Base-by-base conservation (phyloP, 1,139 yeast species). In the Petasospora rhodanensis region DNA sequence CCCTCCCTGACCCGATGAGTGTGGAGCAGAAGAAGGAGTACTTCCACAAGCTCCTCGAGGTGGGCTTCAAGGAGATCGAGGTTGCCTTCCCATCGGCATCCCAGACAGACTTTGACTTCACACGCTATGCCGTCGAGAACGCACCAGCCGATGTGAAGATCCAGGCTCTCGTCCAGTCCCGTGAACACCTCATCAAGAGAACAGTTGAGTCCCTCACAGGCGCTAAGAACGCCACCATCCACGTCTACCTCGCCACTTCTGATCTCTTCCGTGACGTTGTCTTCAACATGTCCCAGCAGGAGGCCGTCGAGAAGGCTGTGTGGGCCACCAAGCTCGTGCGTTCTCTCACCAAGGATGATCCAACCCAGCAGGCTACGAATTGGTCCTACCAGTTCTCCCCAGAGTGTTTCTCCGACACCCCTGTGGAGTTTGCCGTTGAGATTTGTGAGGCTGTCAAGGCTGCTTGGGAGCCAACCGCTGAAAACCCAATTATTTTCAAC, bases 61-160 rank as follows among this genome's bases (percentile, higher is more conserved):
- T 87, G 31, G 97, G 97, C 0, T 91, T 87, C 68, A 91, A 91
- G 60, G 98, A 91, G 62, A 91, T 91, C 46, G 98, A 91, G 62
- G 97, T 91, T 13, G 79, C 96, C 0, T 91, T 91, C 65, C 97
- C 98, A 11, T 79, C 95, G 17, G 97, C 97, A 3, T 84, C 95
- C 5, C 97, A 89, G 58, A 79, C 85, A 18, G 98, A 91, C 61
- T 91, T 91, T 55, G 97, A 91, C 58, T 91, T 91, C 65, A 91
- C 97, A 21, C 73, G 96, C 41, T 84, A 73, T 50, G 96, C 96
- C 22, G 89, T 89, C 25, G 95, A 85, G 55, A 77, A 77, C 42
- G 95, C 95, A 18, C 98, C 98, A 7, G 87, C 74, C 17, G 97
- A 91, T 56, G 97, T 91, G 16, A 73, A 79, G 40, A 83, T 91